Evolutionary conservation across 2,329 filamentous ascomycete genomes (phyloP).

Genomic region (Metarhizium humberi): DNA sequence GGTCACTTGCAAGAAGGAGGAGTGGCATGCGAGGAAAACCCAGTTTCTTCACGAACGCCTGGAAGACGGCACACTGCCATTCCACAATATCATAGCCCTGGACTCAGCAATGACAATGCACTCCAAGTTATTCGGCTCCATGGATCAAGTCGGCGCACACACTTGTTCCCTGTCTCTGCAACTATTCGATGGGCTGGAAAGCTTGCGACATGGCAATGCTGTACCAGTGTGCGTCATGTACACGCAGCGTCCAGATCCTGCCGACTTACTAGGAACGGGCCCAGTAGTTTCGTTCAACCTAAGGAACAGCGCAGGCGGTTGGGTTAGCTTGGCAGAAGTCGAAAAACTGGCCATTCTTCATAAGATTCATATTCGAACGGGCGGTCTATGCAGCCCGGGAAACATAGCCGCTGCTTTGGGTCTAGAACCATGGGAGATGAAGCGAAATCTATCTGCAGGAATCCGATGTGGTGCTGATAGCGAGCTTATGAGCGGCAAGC

Average conservation of each 20-base stretch:
- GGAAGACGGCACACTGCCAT: conserved; percentile 85
- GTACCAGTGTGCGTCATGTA: conserved; percentile 59
- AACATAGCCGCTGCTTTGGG: conserved; percentile 67
- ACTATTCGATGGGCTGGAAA: conserved; percentile 48
- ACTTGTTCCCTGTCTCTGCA: conserved; percentile 53
- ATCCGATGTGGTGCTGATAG: conserved; percentile 76
- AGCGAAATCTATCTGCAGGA: conserved; percentile 73
- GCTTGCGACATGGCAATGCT: conserved; percentile 62
- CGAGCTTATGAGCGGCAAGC: conserved; percentile 74
- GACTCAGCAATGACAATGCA: conserved; percentile 66
- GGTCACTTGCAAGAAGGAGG: conserved; percentile 61
- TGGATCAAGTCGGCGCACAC: conserved; percentile 62
- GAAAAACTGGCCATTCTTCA: conserved; percentile 77
- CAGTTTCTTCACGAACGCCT: conserved; percentile 67
- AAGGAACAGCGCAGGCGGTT: conserved; percentile 55
- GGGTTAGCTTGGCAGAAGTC: conserved; percentile 74
- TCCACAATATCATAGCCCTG: conserved; percentile 82
- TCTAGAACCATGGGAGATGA: conserved; percentile 73
- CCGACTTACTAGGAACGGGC: conserved; percentile 41
- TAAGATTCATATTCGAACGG: conserved; percentile 76
- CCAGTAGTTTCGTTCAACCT: conserved; percentile 82
- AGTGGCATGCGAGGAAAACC: conserved; percentile 75
- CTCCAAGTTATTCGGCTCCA: conserved; percentile 57
- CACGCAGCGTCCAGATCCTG: conserved; percentile 18
- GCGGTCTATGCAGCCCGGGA: conserved; percentile 86